Evolutionary conservation across 768 basidiomycete genomes (phyloP), one percentile per base, ranked within the genome.

Genomic region (Mycena chlorophos): DNA sequence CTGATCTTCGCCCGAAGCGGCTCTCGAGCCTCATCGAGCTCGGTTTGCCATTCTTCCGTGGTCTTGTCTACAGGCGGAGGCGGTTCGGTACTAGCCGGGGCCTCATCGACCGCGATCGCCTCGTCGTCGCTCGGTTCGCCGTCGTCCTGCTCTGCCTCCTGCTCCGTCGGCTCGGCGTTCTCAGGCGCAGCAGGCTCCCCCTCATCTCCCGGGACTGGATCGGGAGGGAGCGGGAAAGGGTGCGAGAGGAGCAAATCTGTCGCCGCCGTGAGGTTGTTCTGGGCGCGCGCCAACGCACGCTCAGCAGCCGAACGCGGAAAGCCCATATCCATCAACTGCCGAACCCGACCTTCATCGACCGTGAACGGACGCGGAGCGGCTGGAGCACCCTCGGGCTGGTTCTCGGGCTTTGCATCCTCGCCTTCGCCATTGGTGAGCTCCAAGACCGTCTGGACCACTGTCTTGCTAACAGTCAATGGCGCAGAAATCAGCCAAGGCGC

Each of bases 301-400:
- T 91, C 89, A 2, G 87, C 92, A 13, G 91, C 91, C 38, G 84
- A 81, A n/a, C 94, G 85, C 30, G 89, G 85, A 76, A 98, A 99
- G 43, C 97, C 97, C 97, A 99, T 98, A 65, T 98, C 97, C 10
- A 84, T 87, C 52, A 98, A 77, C 64, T 93, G 89, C 49, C 83
- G 82, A 51, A 98, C 84, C 30, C 88, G 83, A 43, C 78, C 79
- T 68, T 94, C 92, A 67, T 93, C 90, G 0, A 88, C 82, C 13
- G 78, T 84, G 56, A 77, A 71, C 57, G 68, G 68, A 22, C 71
- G 74, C 20, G 72, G 65, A 37, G 69, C 60, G 23, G 61, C 63
- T 30, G 68, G 54, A 30, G 62, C 42, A 57, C 61, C 66, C 3
- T 79, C 76, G 37, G 67, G 64, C 39, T 72, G 65, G 26, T 73